Evolutionary conservation across 2,329 filamentous ascomycete genomes (phyloP).

Genomic region (Sordariomycetes sp.): DNA sequence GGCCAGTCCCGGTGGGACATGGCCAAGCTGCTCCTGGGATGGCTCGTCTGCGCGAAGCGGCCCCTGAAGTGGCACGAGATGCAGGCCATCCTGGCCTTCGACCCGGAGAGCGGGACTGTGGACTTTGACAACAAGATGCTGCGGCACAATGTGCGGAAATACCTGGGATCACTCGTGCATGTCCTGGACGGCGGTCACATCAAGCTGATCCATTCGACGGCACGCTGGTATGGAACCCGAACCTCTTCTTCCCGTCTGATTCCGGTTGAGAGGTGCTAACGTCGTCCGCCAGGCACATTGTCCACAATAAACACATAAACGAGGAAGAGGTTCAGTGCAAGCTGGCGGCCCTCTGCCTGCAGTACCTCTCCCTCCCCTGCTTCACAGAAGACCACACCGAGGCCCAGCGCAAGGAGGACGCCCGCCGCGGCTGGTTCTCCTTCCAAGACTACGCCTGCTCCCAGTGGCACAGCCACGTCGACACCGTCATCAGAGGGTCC

Average conservation of each 20-base stretch:
- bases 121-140: conserved; percentile 13
- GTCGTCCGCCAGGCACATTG: conserved; percentile 10
- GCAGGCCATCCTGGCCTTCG: conserved; percentile 21
- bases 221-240: conserved; percentile 16
- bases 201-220: conserved; percentile 25
- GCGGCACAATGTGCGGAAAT: conserved; percentile 14
- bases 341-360: conserved; percentile 19
- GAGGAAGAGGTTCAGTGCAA: conserved; percentile 16
- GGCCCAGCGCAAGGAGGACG: conserved; percentile 6
- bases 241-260: too few species aligned
- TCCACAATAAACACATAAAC: conserved; percentile 14
- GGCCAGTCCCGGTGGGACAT: conserved; percentile 11
- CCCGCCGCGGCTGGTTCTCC: conserved; percentile 17
- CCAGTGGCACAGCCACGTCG: conserved; percentile 21
- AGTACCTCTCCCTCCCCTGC: conserved; percentile 21
- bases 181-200: conserved; percentile 17
- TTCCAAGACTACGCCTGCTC: conserved; percentile 27
- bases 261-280: background rate
- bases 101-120: conserved; percentile 4
- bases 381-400: conserved; percentile 14
- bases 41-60: conserved; percentile 26
- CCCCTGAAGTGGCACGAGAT: conserved; percentile 29
- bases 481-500: conserved; percentile 9
- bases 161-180: conserved; percentile 26
- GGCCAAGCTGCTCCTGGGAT: conserved; percentile 22